Base-by-base conservation (phyloP, 176 grass and related monocot species). In the Eleusine coracana region DNA sequence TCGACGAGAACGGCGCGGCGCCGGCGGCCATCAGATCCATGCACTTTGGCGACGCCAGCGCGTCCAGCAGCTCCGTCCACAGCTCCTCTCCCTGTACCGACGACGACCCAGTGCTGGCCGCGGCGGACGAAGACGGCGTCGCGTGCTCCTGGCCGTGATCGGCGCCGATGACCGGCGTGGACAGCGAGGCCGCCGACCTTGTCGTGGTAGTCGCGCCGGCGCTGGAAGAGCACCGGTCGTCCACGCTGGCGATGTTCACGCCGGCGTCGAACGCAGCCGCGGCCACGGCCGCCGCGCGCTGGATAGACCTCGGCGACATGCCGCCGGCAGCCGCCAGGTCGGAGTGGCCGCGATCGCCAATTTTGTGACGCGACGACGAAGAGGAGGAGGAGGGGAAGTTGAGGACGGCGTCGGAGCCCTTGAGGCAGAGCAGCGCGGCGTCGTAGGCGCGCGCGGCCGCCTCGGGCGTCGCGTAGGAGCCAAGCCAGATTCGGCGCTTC, bases 401-500 rank as follows among this genome's bases (percentile, higher is more conserved):
- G 84, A 97, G 79, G 71, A 83, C 83, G 85, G 95, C 95, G 28
- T 81, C 86, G 58, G 92, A 79, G 70, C 95, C 95, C 88, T 88
- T 97, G 80, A 97, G 88, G 75, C 95, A 94, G 70, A 97, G 67
- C 50, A 97, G 87, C 16, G 95, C 95, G 27, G 95, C 95, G 77
- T 97, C 95, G 78, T 97, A 97, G 52, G 95, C 95, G 11, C 92
- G 88, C 49, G 95, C 95, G 3, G 95, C 95, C 14, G 92, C 95
- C 83, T 97, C 95, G 0, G 95, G 80, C 0, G 92, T 97, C 27
- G 95, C 85, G 86, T 97, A 97, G 40, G 95, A 97, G 2, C 95
- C 95, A 10, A 97, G 95, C 95, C 95, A 97, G 54, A 97, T 97
- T 74, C 95, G 82, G 17, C 88, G 91, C 88, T 97, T 97, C 85